These are phyloP conservation scores for Pyrenophora teres DNA, from an alignment of 2,329 filamentous ascomycete species.

Conservation along the genomic window DNA sequence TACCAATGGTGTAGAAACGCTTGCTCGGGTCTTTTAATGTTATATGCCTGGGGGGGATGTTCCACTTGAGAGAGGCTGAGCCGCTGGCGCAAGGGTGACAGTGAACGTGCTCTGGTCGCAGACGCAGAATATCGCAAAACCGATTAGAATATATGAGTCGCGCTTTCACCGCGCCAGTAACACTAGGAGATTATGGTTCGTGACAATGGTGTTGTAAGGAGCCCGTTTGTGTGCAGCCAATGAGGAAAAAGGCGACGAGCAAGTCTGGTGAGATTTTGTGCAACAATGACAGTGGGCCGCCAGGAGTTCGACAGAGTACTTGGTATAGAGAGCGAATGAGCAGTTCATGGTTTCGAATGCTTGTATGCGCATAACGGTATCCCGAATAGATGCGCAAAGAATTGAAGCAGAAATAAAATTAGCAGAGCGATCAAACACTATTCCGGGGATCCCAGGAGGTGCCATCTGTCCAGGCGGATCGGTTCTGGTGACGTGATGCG, in stretches of 20 bases:
- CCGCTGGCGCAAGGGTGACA: no score
- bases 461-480: neutral
- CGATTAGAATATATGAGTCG: slow-evolving; percentile 1
- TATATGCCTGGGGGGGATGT: no score
- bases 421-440: neutral
- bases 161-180: slow-evolving; percentile 11
- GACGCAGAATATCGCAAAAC: neutral
- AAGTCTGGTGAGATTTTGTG: slow-evolving; percentile 9
- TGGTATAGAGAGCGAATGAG: neutral
- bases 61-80: no score
- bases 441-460: neutral
- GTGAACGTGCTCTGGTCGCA: no score
- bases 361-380: neutral
- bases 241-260: slow-evolving; percentile 2
- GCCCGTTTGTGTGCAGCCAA: slow-evolving; percentile 8
- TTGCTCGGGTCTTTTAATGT: no score
- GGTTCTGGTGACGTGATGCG: neutral
- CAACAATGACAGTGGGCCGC: neutral
- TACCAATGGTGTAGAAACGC: no score
- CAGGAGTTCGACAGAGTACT: neutral
- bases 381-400: neutral
- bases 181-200: slow-evolving; percentile 8
- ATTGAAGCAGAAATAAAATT: neutral
- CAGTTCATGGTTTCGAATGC: neutral
- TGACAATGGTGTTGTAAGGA: slow-evolving; percentile 7